Base-by-base conservation (phyloP, 192 early-diverging fungal genomes). In the Dispira simplex region DNA sequence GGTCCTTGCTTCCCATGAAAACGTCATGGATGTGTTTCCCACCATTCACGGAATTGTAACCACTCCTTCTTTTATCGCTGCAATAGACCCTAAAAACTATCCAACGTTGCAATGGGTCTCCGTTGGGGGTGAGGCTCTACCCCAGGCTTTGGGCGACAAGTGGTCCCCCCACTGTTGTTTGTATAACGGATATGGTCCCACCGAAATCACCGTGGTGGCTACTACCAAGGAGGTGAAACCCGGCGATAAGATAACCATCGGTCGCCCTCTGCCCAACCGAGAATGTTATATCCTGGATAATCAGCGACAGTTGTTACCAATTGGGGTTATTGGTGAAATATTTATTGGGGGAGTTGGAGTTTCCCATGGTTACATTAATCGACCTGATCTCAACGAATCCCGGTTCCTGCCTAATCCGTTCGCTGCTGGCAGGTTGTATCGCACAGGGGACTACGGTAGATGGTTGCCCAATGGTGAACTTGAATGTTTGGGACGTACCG, bases 241-340 rank as follows among this genome's bases (percentile, higher is more conserved):
- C 0, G 20, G 32, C 18, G 14, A 44, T 9, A 10, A 5, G 44
- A 44, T 69, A 0, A 67, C 46, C 20, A 66, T 69, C 4, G 68
- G 68, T 14, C 60, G 60, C 20, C 64, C 64, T 11, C 11, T 39
- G 10, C 46, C 64, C 11, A 67, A 67, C 63, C 46, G 45, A 46
- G 32, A 51, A 10, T 21, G 39, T 14, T 69, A 71, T 32, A 64
- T 71, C 20, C 28, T 71, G 21, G 70, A 65, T 68, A 18, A 53
- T 8, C 20, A 68, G 16, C 8, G 27, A 3, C 46, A 63, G 23
- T 65, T 65, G 12, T 65, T 80, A 0, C 72, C 71, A 11, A 18
- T 44, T 62, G 79, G 80, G 16, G 68, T 47, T 8, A 25, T 54
- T n/a, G 80, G 80, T 6, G 66, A 81, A 54, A 12, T 81, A 2